Percentiles rank a stretch among this genome's conserved stretches.
phyloP scores from a whole-genome alignment of 2,329 filamentous ascomycete species.

The Magnaporthiopsis incrustans region DNA sequence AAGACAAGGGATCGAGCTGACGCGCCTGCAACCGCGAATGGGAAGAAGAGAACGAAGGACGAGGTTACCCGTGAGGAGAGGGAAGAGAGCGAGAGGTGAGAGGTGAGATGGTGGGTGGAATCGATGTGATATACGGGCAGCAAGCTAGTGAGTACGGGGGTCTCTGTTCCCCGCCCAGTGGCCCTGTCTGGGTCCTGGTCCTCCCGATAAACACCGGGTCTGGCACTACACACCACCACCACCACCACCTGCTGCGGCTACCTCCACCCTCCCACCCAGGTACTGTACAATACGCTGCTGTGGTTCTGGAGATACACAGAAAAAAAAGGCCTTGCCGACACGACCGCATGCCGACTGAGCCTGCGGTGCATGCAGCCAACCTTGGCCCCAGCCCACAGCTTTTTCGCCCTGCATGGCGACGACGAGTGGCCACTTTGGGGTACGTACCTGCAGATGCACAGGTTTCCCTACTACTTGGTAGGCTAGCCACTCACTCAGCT shows the following conservation, averaged over 20 bases:
- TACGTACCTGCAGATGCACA: not conserved
- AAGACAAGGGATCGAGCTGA: constrained; percentile 49
- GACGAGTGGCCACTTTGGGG: not conserved
- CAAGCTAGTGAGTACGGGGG: not conserved
- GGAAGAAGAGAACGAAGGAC: constrained; percentile 51
- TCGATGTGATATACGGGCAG: constrained; percentile 7
- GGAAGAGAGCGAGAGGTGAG: constrained; percentile 34
- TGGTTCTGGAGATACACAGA: not conserved
- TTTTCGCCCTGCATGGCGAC: not conserved
- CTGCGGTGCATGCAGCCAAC: not conserved
- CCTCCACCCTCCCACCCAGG: not conserved
- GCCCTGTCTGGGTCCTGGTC: too few species aligned
- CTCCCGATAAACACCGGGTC: not conserved
- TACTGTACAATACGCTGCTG: not conserved
- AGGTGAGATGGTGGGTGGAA: constrained; percentile 31
- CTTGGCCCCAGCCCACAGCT: not conserved
- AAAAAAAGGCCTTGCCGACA: not conserved
- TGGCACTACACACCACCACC: not conserved
- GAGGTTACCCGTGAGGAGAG: constrained; percentile 46
- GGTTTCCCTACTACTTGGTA: not conserved
- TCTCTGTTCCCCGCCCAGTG: not conserved
- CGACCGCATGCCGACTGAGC: not conserved
- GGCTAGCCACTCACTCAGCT: not conserved
- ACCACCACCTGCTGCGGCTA: not conserved
- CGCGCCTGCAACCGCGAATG: constrained; percentile 52